A percentile compares a stretch with the other conserved stretches of the same genome.
Evolutionary conservation across 352 stramenopile genomes (phyloP).

Genomic region (Aphanomyces astaci): DNA sequence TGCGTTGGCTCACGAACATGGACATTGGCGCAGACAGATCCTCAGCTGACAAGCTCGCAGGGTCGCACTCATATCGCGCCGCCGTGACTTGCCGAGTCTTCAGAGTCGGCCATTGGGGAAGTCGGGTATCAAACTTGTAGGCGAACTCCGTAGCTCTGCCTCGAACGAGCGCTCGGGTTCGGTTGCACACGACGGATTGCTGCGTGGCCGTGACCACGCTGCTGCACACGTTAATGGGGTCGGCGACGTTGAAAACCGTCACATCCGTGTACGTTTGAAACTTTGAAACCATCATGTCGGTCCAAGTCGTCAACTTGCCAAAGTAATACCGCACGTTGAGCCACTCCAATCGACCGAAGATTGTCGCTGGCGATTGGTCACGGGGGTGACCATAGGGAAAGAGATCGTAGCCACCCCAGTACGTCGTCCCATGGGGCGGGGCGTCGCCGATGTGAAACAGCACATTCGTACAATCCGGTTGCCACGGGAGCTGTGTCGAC

Average conservation of each 20-base stretch:
- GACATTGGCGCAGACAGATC: not conserved
- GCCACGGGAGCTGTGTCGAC: constrained; percentile 28
- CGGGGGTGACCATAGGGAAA: constrained; percentile 22
- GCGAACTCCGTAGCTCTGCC: not conserved
- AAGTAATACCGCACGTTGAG: constrained; percentile 34
- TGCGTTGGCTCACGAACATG: constrained; percentile 21
- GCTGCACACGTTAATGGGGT: constrained; percentile 28
- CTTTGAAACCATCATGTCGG: constrained; percentile 31
- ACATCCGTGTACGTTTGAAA: constrained; percentile 24
- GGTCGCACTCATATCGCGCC: not conserved
- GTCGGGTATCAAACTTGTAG: not conserved
- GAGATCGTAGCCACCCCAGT: constrained; percentile 23
- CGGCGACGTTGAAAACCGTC: constrained; percentile 29
- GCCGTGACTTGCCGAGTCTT: not conserved
- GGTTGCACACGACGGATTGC: constrained; percentile 32
- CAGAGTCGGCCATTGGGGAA: not conserved
- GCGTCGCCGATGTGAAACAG: constrained; percentile 40
- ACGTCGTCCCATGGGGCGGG: constrained; percentile 36
- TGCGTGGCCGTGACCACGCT: constrained; percentile 29
- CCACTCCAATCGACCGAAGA: constrained; percentile 10
- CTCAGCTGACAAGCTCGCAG: not conserved
- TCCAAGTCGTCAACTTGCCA: constrained; percentile 31
- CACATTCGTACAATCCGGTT: constrained; percentile 27
- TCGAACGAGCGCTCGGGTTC: constrained; percentile 4
- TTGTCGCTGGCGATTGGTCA: constrained; percentile 14